These are phyloP conservation scores for Rhododendron simsii DNA, from an alignment of 148 eudicot species.

Conservation along the genomic window DNA sequence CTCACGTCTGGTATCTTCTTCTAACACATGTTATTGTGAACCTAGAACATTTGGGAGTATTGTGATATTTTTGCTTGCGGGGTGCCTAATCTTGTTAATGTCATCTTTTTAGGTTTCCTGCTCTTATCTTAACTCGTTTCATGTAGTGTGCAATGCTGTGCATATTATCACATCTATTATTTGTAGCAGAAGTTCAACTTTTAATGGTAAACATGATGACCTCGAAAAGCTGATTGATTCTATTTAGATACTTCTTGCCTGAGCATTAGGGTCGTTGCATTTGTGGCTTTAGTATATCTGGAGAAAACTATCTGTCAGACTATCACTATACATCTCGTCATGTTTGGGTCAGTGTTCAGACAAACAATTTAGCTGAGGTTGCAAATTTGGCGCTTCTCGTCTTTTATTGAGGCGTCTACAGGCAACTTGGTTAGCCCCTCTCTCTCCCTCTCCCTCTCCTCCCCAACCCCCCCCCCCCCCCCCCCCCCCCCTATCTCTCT, in stretches of 20 bases:
- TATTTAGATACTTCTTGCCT: not conserved
- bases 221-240: not conserved
- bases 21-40: slow-evolving; percentile 6
- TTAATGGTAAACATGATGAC: not conserved
- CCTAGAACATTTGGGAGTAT: slow-evolving; percentile 13
- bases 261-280: not conserved
- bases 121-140: not conserved
- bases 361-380: not conserved
- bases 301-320: not conserved
- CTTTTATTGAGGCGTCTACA: not conserved
- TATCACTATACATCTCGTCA: not conserved
- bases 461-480: too few relatives aligned
- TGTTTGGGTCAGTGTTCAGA: not conserved
- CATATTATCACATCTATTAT: not conserved
- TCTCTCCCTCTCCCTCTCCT: not conserved
- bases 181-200: not conserved
- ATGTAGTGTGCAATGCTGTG: not conserved
- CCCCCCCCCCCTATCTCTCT: too few relatives aligned
- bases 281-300: not conserved
- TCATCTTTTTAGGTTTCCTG: not conserved
- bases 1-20: not conserved
- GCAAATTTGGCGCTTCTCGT: not conserved
- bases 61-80: slow-evolving; percentile 6
- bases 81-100: slow-evolving; percentile 9
- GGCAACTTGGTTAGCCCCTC: not conserved